Percentiles rank a stretch among this genome's conserved stretches.
Conservation (phyloP, 2,329 filamentous ascomycete species). For the Fusarium sp. region DNA sequence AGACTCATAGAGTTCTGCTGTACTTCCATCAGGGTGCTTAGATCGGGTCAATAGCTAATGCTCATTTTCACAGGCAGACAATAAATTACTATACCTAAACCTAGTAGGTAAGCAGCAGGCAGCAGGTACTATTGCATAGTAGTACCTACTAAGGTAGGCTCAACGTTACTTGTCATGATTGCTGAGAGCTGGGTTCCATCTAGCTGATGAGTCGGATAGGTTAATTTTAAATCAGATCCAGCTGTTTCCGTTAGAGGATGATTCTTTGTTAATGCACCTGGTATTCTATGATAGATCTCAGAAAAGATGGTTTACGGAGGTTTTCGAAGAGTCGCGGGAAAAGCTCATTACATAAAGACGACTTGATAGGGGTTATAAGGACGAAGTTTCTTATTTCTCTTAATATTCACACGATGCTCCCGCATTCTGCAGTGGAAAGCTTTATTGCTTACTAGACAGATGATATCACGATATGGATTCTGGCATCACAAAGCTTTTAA, state of each 20-base stretch:
- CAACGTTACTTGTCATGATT: too few relatives aligned
- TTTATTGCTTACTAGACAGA: background rate
- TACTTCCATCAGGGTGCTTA: background rate
- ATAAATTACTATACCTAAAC: background rate
- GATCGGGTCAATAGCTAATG: background rate
- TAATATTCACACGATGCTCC: background rate
- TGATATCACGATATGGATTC: background rate
- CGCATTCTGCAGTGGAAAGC: background rate
- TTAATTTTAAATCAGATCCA: background rate
- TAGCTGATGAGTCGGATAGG: too few relatives aligned
- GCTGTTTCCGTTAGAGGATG: background rate
- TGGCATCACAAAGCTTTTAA: background rate
- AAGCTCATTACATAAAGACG: background rate
- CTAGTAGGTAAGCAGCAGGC: background rate
- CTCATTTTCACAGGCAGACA: background rate
- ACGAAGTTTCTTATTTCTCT: background rate
- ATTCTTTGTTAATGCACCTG: background rate
- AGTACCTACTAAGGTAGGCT: too few relatives aligned
- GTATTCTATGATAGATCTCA: background rate
- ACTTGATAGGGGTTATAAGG: background rate
- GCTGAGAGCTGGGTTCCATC: too few relatives aligned
- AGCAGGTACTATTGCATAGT: background rate
- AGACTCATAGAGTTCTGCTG: background rate
- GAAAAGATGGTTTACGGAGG: background rate
- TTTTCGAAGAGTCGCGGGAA: background rate